Base-by-base conservation (phyloP, 768 basidiomycete species). In the Imleria badia region DNA sequence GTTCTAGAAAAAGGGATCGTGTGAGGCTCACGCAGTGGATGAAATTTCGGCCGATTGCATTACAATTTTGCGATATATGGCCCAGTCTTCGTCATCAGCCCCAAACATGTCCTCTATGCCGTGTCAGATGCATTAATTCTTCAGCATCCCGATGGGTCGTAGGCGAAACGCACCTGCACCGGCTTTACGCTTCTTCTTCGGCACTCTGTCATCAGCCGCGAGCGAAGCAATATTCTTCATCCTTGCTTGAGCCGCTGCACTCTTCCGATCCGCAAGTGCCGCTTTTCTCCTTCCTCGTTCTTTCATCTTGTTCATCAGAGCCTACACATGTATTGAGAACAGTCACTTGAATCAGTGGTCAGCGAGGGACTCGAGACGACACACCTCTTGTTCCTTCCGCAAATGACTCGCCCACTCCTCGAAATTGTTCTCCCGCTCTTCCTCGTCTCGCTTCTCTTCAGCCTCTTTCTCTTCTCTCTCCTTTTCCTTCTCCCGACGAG, bases 161-260 rank as follows among this genome's bases (percentile, higher is more conserved):
- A 13, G 7, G 10, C 0, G 17, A 56, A 23, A 44, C 81, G 48
- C 50, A 91, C 92, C 93, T 56, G 86, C 85, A 8, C 82, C 86
- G 8, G 76, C 86, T 75, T 91, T 94, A 49, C 90, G 84, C 67
- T 90, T 89, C 77, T 91, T 94, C 73, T 89, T 92, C 2, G 87
- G 76, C 13, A 88, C 79, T 3, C 86, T 80, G 40, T 92, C 90
- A 55, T 98, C 97, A 3, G 86, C 86, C 1, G 97, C 96, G 36
- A 99, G 76, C 43, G 83, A 88, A 1, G 96, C 93, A 34, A 99
- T 97, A 58, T 83, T 91, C 75, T 96, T 96, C 96, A 98, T 97
- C 60, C 95, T 76, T 30, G 89, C 91, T 71, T 98, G 97, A 0
- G 95, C 87, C 17, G 93, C 95, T 13, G 95, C 92, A 60, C 92